Conservation (phyloP, 106 monocot species). For the Allium cepa region DNA sequence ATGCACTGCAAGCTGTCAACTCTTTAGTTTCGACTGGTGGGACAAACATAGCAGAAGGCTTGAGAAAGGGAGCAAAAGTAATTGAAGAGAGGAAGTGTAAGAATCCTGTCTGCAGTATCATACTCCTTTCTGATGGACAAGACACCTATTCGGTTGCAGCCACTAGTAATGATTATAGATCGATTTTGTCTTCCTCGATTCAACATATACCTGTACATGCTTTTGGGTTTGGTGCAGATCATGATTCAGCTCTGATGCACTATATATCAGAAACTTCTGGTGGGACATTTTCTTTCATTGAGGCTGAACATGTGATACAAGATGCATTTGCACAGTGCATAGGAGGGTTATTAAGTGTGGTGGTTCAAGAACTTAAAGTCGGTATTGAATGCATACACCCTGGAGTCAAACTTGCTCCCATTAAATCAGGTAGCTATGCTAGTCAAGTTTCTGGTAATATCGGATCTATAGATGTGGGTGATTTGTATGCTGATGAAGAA, state of each 20-base stretch:
- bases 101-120: constrained; percentile 73
- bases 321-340: constrained; percentile 97
- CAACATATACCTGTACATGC: constrained; percentile 61
- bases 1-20: constrained; percentile 73
- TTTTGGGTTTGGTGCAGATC: constrained; percentile 87
- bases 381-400: constrained; percentile 43
- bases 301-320: constrained; percentile 68
- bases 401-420: constrained; percentile 18
- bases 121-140: constrained; percentile 95
- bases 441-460: constrained; percentile 28
- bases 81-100: constrained; percentile 62
- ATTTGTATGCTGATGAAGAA: constrained; percentile 89
- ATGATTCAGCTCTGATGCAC: constrained; percentile 69
- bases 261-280: constrained; percentile 75
- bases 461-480: constrained; percentile 58
- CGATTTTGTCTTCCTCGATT: constrained; percentile 45
- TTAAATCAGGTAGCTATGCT: constrained; percentile 76
- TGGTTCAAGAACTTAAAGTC: constrained; percentile 52
- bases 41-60: constrained; percentile 87
- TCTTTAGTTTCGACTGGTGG: constrained; percentile 52
- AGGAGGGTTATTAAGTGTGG: constrained; percentile 94
- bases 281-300: constrained; percentile 93
- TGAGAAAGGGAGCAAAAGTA: constrained; percentile 66
- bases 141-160: constrained; percentile 55
- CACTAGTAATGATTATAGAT: constrained; percentile 20